phyloP scores from a whole-genome alignment of 2,329 filamentous ascomycete species.

The Chalaropsis ovoidea region DNA sequence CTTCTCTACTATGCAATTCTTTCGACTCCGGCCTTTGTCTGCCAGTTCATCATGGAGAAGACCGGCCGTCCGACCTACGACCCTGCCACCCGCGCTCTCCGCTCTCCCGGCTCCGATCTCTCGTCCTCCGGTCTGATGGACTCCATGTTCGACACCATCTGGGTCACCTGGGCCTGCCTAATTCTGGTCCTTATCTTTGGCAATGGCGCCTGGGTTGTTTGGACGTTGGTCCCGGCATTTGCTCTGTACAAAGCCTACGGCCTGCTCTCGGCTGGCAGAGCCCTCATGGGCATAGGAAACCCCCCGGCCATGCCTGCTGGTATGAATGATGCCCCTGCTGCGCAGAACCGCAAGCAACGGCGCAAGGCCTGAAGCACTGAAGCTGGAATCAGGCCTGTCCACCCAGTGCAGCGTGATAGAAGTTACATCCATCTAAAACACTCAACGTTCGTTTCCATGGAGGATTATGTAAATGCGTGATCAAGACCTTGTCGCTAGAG shows the following conservation, averaged over 20 bases:
- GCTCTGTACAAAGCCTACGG: conserved; percentile 46
- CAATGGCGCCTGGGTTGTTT: conserved; percentile 59
- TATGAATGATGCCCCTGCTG: conserved; percentile 30
- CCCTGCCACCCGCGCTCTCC: conserved; percentile 53
- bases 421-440: background rate
- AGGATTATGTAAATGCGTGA: conserved; percentile 1
- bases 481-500: background rate
- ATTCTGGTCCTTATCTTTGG: conserved; percentile 66
- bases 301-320: conserved; percentile 28
- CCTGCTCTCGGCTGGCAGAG: conserved; percentile 45
- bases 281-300: conserved; percentile 35
- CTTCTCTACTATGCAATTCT: conserved; percentile 60
- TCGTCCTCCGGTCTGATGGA: conserved; percentile 81
- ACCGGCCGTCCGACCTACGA: conserved; percentile 70
- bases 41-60: conserved; percentile 77
- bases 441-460: background rate
- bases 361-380: conserved; percentile 40
- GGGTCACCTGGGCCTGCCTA: conserved; percentile 80
- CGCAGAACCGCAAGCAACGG: conserved; percentile 46
- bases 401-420: background rate
- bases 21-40: conserved; percentile 62
- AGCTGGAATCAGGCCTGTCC: conserved; percentile 29
- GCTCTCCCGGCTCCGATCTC: conserved; percentile 75
- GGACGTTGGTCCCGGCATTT: conserved; percentile 46
- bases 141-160: conserved; percentile 95